Conservation (phyloP, 164 flowering plant genomes). For the Kalanchoe fedtschenkoi region DNA sequence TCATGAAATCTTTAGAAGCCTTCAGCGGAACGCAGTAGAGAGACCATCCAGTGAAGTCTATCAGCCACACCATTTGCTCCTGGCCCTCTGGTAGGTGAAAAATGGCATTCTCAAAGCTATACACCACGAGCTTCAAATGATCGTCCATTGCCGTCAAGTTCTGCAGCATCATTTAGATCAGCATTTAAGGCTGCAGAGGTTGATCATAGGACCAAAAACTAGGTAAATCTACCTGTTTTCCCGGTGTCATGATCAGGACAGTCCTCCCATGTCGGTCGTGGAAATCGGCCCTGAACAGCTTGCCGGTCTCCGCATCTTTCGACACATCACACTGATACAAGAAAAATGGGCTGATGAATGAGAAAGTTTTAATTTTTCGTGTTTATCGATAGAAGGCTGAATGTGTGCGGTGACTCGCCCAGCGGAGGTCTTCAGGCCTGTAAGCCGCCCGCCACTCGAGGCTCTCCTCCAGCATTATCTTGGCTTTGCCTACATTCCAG, state of each 20-base stretch:
- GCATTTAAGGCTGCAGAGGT: no score
- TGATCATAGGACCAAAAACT: no score
- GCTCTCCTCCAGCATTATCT: constrained; percentile 85
- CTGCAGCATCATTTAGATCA: constrained; percentile 32
- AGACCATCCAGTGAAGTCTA: constrained; percentile 88
- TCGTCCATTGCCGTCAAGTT: constrained; percentile 59
- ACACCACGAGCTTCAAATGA: constrained; percentile 79
- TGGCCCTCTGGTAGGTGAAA: constrained; percentile 81
- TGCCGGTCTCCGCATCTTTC: constrained; percentile 84
- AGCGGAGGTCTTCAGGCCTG: constrained; percentile 91
- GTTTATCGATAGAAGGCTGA: no score
- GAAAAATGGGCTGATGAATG: no score
- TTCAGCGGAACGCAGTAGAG: constrained; percentile 55
- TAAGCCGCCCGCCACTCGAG: constrained; percentile 79
- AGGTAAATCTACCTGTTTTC: constrained; percentile 54
- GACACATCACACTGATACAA: constrained; percentile 64
- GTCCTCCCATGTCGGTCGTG: constrained; percentile 67
- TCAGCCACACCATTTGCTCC: constrained; percentile 89
- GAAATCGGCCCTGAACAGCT: constrained; percentile 67
- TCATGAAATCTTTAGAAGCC: constrained; percentile 60
- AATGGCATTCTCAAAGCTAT: constrained; percentile 82
- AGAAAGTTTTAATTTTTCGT: no score
- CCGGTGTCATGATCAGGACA: constrained; percentile 65
- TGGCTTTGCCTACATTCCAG: constrained; percentile 83
- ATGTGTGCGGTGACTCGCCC: constrained; percentile 61